A percentile compares a stretch with the other conserved stretches of the same genome.
Evolutionary conservation across 208 protist species (phyloP).

Genomic region (Phytomonas francai): DNA sequence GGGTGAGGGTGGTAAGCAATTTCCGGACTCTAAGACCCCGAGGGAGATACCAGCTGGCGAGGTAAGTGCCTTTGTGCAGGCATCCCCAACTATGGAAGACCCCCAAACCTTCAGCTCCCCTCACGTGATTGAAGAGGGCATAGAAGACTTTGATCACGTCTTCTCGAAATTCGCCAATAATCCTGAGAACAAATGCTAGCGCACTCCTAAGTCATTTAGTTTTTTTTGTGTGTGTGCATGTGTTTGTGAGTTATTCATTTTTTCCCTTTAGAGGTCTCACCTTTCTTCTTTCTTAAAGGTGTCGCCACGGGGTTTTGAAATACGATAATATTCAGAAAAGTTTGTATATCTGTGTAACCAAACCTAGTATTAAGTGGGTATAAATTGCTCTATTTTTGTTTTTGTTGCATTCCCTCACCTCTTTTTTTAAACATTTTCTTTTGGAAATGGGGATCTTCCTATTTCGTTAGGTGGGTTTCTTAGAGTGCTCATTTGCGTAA

Average conservation of each 20-base stretch:
- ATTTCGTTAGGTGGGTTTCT: neutral
- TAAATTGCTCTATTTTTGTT: neutral
- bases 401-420: slow-evolving; percentile 7
- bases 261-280: neutral
- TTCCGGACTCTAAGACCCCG: no score
- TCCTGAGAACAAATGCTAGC: slow-evolving; percentile 8
- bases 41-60: no score
- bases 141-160: slow-evolving; percentile 34
- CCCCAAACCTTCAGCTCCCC: neutral
- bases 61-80: slow-evolving; percentile 18
- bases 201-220: slow-evolving; percentile 1
- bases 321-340: neutral
- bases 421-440: slow-evolving; percentile 1
- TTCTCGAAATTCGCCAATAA: slow-evolving; percentile 39
- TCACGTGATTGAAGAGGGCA: slow-evolving; percentile 3
- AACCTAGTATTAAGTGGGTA: neutral
- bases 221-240: no score
- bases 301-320: neutral
- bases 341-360: neutral
- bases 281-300: neutral
- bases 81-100: slow-evolving; percentile 3
- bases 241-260: no score
- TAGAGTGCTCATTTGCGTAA: neutral
- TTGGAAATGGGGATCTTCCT: slow-evolving; percentile 5
- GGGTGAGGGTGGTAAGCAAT: no score